phyloP scores from a whole-genome alignment of 352 stramenopile genomes.

The Globisporangium irregulare region DNA sequence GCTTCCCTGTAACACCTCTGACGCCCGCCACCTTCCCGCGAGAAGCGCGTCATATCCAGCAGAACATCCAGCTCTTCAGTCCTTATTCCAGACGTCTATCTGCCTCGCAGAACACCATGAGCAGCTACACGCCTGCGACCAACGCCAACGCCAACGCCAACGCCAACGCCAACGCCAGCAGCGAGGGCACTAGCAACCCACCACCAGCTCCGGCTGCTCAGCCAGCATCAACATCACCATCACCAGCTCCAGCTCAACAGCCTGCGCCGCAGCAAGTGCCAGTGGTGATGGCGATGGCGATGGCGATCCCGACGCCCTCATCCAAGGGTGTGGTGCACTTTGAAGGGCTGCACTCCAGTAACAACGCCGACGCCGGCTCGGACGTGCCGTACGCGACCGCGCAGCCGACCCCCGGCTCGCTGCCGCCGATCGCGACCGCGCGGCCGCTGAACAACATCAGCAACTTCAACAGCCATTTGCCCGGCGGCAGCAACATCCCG shows the following conservation, averaged over 20 bases:
- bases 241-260: background rate
- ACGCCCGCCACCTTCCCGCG: background rate
- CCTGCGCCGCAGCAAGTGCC: background rate
- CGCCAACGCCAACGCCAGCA: background rate
- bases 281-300: background rate
- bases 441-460: conserved; percentile 34
- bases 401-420: conserved; percentile 31
- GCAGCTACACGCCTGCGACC: background rate
- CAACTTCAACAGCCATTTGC: conserved; percentile 33
- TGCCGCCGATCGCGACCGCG: conserved; percentile 44
- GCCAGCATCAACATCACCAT: no score
- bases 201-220: background rate
- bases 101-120: background rate
- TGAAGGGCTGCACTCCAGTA: conserved; percentile 7
- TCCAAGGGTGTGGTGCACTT: conserved; percentile 11
- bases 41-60: background rate
- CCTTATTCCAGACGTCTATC: background rate
- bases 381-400: conserved; percentile 33
- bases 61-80: background rate
- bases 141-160: background rate
- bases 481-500: conserved; percentile 39
- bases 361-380: background rate
- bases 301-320: conserved; percentile 5
- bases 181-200: background rate
- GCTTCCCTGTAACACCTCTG: background rate